Evolutionary conservation across 495 filamentous ascomycete species (phyloP).

Genomic region (Acidiella bohemica): DNA sequence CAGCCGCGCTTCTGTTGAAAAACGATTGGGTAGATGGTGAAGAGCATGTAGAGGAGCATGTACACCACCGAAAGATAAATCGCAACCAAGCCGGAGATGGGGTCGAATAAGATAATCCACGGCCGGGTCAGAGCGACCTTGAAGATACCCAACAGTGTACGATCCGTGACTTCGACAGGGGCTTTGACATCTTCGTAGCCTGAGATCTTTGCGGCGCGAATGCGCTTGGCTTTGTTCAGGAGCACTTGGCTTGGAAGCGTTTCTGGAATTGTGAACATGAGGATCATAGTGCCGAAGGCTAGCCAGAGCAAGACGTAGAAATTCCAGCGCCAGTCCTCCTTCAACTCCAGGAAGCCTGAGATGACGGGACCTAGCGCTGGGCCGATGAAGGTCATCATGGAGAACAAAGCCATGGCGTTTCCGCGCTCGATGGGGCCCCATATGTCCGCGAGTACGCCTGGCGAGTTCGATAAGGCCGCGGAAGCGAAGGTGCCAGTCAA

Average conservation of each 20-base stretch:
- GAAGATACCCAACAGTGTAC: slow-evolving; percentile 32
- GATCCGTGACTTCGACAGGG: slow-evolving; percentile 32
- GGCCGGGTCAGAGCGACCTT: slow-evolving; percentile 39
- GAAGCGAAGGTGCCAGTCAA: slow-evolving; percentile 39
- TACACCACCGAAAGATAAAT: slow-evolving; percentile 43
- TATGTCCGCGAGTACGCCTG: slow-evolving; percentile 41
- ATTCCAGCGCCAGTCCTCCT: slow-evolving; percentile 36
- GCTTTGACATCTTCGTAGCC: slow-evolving; percentile 37
- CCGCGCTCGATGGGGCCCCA: slow-evolving; percentile 40
- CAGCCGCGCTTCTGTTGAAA: slow-evolving; percentile 42
- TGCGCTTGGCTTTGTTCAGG: slow-evolving; percentile 26
- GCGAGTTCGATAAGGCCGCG: slow-evolving; percentile 36
- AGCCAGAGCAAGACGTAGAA: slow-evolving; percentile 39
- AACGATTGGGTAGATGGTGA: slow-evolving; percentile 42
- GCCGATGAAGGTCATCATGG: slow-evolving; percentile 28
- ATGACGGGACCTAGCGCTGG: slow-evolving; percentile 27
- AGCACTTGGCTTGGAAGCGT: slow-evolving; percentile 26
- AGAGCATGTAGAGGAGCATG: slow-evolving; percentile 46
- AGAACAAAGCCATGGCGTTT: slow-evolving; percentile 35
- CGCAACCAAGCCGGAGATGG: slow-evolving; percentile 33
- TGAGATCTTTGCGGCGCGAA: slow-evolving; percentile 27
- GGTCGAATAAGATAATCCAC: slow-evolving; percentile 34
- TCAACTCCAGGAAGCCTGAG: slow-evolving; percentile 35
- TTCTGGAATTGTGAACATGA: slow-evolving; percentile 36
- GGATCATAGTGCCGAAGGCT: slow-evolving; percentile 25